Evolutionary conservation across 805 yeast species (phyloP), one percentile per base, ranked within the genome.

Genomic region (Jamesozyma hellenica): DNA sequence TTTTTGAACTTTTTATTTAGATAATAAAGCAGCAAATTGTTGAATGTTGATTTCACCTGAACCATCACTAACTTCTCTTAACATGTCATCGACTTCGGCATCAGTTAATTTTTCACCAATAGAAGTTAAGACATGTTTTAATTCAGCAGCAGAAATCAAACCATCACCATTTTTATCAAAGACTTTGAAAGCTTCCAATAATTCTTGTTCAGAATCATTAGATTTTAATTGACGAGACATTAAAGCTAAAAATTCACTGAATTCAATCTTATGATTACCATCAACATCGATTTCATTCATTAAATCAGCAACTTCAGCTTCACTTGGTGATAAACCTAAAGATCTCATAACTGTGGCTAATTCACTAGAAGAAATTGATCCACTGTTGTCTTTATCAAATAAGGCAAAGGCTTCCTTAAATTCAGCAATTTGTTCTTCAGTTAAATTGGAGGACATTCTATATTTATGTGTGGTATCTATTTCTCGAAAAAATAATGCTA

Each of bases 291-390:
- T 94, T 66, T 92, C 98, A 63, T 90, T 90, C 71, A 92, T 85
- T 82, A 92, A 79, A 61, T 92, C 98, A 41, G 92, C 83, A 55
- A 92, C 81, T 65, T 92, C 98, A 49, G 87, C 79, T 64, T 92
- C 97, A 37, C 94, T 79, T 28, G 98, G 98, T 56, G 90, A 90
- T 65, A 87, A 92, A 38, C 98, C 98, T 58, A 92, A 72, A n/a
- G 96, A 85, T 68, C 98, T 82, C 98, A 92, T 92, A 39, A 92
- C 98, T 4, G 96, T 87, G 49, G 97, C 96, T 51, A 92, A 73
- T 67, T 92, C 98, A 57, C 84, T 76, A 52, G 96, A 84, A 43
- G 96, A 86, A 69, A 92, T 92, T 59, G 86, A 85, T 9, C 98
- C 98, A 65, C 88, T 96, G 58, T 88, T 82, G 63, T 92, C 95